Percentiles rank a stretch among this genome's conserved stretches.
Conservation (phyloP, 192 early-diverging fungal genomes). For the Backusella liffmaniae region DNA sequence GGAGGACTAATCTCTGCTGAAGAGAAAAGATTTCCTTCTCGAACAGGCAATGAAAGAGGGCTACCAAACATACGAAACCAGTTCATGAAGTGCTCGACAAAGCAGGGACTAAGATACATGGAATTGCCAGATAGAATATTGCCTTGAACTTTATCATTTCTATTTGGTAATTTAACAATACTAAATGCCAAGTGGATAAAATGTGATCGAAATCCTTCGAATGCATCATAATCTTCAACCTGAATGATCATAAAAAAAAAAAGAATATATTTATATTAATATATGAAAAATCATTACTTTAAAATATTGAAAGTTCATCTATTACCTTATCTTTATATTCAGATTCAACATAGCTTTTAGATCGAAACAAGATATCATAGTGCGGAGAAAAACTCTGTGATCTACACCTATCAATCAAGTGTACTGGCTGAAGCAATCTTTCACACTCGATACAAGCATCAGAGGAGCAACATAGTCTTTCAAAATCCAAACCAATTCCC, state of each 20-base stretch:
- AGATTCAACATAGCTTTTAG: conserved; percentile 19
- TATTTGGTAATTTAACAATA: conserved; percentile 18
- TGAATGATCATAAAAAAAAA: not conserved
- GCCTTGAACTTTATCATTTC: not conserved
- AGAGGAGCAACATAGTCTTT: conserved; percentile 14
- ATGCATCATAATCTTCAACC: conserved; percentile 34
- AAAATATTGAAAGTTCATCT: not conserved
- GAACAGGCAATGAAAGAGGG: conserved; percentile 30
- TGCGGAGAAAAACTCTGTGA: conserved; percentile 30
- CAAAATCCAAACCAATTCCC: conserved; percentile 38
- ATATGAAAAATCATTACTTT: not conserved
- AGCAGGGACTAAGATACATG: conserved; percentile 34
- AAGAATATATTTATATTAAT: not conserved
- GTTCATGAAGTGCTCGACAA: conserved; percentile 22
- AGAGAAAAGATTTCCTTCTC: conserved; percentile 29
- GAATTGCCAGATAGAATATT: conserved; percentile 19
- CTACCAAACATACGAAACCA: conserved; percentile 34
- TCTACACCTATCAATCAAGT: conserved; percentile 17
- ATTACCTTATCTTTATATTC: conserved; percentile 10
- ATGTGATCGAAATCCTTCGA: conserved; percentile 36
- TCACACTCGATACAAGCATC: not conserved
- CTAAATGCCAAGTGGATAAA: conserved; percentile 38
- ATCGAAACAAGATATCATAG: conserved; percentile 30
- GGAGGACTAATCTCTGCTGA: not conserved
- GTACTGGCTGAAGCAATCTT: not conserved